A percentile compares a stretch with the other conserved stretches of the same genome.
Evolutionary conservation across 2,329 filamentous ascomycete genomes (phyloP).

Genomic region (Alternaria dauci): DNA sequence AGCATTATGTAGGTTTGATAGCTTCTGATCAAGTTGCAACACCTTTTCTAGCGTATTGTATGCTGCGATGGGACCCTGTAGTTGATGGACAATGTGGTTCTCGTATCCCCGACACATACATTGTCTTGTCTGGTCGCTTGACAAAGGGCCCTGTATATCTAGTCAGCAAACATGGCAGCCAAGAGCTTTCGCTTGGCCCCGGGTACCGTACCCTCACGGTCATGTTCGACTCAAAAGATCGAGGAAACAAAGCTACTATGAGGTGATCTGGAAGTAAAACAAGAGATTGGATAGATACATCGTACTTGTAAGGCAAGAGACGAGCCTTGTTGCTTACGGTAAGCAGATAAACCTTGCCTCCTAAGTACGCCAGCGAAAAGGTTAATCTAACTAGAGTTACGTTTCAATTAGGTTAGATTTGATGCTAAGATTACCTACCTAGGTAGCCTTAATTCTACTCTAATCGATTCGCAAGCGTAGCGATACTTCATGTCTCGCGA

Average conservation of each 20-base stretch:
- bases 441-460: too few species aligned
- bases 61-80: background rate
- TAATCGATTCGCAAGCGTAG: too few species aligned
- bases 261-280: background rate
- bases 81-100: background rate
- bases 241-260: background rate
- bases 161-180: background rate
- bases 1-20: background rate
- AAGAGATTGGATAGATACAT: background rate
- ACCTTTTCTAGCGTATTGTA: slow-evolving; percentile 3
- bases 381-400: too few species aligned
- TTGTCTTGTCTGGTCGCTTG: slow-evolving; percentile 1
- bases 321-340: background rate
- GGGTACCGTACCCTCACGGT: background rate
- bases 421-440: too few species aligned
- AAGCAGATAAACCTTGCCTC: background rate
- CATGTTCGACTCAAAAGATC: background rate
- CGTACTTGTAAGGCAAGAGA: background rate
- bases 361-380: too few species aligned
- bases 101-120: background rate
- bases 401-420: too few species aligned
- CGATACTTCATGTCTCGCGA: background rate
- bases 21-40: background rate
- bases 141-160: background rate
- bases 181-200: background rate